Evolutionary conservation across 1,284 basidiomycete species (phyloP).

Genomic region (Cryptococcus floricola): DNA sequence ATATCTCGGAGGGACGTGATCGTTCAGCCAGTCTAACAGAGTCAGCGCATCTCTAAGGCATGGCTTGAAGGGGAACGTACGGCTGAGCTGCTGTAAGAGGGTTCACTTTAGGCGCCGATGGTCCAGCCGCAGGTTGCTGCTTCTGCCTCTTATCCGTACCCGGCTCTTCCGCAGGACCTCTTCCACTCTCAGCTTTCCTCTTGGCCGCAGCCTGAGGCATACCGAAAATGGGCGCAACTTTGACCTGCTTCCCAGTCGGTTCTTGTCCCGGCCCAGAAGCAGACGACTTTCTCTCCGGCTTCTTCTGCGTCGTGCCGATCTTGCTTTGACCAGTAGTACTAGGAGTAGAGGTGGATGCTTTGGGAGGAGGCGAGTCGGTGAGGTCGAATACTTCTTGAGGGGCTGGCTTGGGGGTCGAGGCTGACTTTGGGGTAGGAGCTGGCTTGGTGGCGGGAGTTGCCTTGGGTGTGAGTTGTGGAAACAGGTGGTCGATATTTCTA

Average conservation of each 20-base stretch:
- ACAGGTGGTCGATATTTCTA: constrained; percentile 36
- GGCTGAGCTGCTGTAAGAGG: constrained; percentile 44
- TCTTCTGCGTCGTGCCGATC: background rate
- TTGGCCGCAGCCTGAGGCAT: background rate
- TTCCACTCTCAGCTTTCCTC: constrained; percentile 5
- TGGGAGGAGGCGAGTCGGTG: background rate
- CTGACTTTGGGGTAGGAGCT: background rate
- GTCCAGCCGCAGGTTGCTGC: constrained; percentile 7
- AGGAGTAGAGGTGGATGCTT: background rate
- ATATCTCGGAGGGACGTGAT: constrained; percentile 37
- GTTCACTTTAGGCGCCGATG: constrained; percentile 19
- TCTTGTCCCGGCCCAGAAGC: background rate
- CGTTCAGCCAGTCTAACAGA: constrained; percentile 41
- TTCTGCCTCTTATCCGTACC: constrained; percentile 12
- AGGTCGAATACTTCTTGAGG: background rate
- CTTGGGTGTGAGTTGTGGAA: constrained; percentile 14
- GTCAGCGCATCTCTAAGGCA: background rate
- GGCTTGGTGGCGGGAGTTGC: background rate
- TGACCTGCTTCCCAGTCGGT: background rate
- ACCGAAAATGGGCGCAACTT: constrained; percentile 19
- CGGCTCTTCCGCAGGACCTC: background rate
- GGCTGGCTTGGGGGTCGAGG: background rate
- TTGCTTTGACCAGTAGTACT: background rate
- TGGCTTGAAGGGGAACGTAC: constrained; percentile 19
- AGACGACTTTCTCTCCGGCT: background rate